These are phyloP conservation scores for Cryptococcus amylolentus DNA, from an alignment of 1,284 basidiomycete genomes.

Conservation along the genomic window DNA sequence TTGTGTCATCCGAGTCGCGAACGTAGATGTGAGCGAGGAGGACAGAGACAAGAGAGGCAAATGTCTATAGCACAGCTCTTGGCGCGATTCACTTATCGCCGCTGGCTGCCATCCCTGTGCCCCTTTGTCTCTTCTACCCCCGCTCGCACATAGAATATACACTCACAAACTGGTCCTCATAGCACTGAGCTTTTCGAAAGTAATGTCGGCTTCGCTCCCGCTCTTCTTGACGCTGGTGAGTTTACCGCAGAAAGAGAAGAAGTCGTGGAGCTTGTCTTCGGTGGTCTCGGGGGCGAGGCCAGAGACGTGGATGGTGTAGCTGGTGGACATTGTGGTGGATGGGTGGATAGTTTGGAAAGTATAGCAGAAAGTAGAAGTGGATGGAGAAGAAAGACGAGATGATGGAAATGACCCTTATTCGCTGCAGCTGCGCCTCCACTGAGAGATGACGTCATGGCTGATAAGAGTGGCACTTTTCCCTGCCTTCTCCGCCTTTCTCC, in stretches of 20 bases:
- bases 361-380: background rate
- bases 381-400: background rate
- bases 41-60: background rate
- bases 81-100: background rate
- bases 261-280: conserved; percentile 50
- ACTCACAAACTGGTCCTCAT: conserved; percentile 49
- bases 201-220: conserved; percentile 47
- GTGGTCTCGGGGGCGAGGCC: conserved; percentile 49
- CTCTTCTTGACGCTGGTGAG: conserved; percentile 46
- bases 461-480: background rate
- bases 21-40: background rate
- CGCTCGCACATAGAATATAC: background rate
- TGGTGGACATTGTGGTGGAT: conserved; percentile 5
- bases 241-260: conserved; percentile 51
- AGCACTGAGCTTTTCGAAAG: conserved; percentile 50
- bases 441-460: background rate
- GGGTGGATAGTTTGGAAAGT: background rate
- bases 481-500: no score
- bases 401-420: no score
- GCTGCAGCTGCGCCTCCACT: no score
- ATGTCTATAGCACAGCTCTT: no score
- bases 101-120: background rate
- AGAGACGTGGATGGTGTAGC: conserved; percentile 46
- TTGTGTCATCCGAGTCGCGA: background rate
- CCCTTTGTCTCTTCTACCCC: background rate